phyloP scores from a whole-genome alignment of 768 basidiomycete genomes.

The Crucibulum laeve region DNA sequence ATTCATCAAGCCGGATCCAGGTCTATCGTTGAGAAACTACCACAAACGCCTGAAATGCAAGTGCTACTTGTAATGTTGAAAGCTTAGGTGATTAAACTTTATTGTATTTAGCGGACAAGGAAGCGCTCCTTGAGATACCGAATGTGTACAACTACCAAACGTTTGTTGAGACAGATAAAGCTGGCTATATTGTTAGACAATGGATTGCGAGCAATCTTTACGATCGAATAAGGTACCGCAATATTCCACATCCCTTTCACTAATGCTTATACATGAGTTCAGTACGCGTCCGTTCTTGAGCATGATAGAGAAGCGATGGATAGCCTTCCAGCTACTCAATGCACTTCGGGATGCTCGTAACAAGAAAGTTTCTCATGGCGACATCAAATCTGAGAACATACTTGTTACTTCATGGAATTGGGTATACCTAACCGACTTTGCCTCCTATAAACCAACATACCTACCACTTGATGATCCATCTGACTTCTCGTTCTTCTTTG shows the following conservation, averaged over 20 bases:
- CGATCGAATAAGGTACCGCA: slow-evolving; percentile 87
- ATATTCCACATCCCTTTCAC: neutral
- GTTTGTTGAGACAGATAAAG: slow-evolving; percentile 93
- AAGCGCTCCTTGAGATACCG: slow-evolving; percentile 75
- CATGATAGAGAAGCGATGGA: slow-evolving; percentile 95
- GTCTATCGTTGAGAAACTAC: slow-evolving; percentile 70
- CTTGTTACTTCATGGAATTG: slow-evolving; percentile 96
- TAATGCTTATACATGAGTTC: neutral
- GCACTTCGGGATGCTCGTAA: slow-evolving; percentile 80
- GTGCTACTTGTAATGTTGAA: slow-evolving; percentile 7
- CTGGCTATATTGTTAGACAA: slow-evolving; percentile 91
- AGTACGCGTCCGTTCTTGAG: slow-evolving; percentile 96
- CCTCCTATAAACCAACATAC: slow-evolving; percentile 91
- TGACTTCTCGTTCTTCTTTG: slow-evolving; percentile 97
- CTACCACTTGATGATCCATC: slow-evolving; percentile 95
- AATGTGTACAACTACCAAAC: slow-evolving; percentile 89
- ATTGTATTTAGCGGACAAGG: slow-evolving; percentile 66
- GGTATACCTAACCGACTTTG: slow-evolving; percentile 94
- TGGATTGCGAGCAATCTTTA: slow-evolving; percentile 94
- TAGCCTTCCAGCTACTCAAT: slow-evolving; percentile 87
- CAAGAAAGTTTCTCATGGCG: slow-evolving; percentile 91
- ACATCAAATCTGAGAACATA: slow-evolving; percentile 97
- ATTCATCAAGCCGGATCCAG: slow-evolving; percentile 92
- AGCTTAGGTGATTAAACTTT: slow-evolving; percentile 5
- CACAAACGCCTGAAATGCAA: slow-evolving; percentile 75